Base-by-base conservation (phyloP, 2,329 filamentous ascomycete genomes). In the Uncinocarpus reesii region DNA sequence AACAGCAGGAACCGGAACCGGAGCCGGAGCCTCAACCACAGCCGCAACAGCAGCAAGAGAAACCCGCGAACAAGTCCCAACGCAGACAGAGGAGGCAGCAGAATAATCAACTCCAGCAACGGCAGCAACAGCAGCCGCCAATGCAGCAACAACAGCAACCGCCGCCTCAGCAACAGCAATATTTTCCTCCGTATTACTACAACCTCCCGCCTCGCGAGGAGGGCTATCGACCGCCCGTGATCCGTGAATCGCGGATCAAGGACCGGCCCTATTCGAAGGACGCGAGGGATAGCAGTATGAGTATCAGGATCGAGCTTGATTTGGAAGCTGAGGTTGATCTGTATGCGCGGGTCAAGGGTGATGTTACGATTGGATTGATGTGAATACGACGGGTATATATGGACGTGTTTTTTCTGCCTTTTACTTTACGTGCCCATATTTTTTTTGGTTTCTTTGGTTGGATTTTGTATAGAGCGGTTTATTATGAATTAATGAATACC, bases 291-390 rank as follows among this genome's bases (percentile, higher is more conserved):
- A 66, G 64, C 53, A 62, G 58, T 51, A 53, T 68, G 55, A 68
- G 67, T 57, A 65, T 68, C 53, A 66, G 65, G 57, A 66, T 68
- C 50, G 65, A 68, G 57, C 47, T 69, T 52, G 65, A 69, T 60
- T 57, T 50, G 8, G 48, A 50, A 41, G 48, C 29, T 16, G 48
- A 50, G 11, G 47, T 49, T 5, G 45, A 48, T 15, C 13, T 48
- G 45, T 48, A 48, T 44, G 47, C 47, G n/a, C 26, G 47, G 8
- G 47, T 49, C 21, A 49, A 49, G 40, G 47, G 47, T 36, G 47
- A 49, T 32, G 32, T 49, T 43, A 49, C 47, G 34, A 43, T 49
- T 35, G 47, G 47, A 13, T 43, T 49, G 40, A 49, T 49, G 47
- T 49, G 18, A 31, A 45, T 7, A 2, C 13, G 36, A 11, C 4